Percentiles rank a stretch among this genome's conserved stretches.
Conservation (phyloP, 441 rosid species). For the Mallotus japonicus region DNA sequence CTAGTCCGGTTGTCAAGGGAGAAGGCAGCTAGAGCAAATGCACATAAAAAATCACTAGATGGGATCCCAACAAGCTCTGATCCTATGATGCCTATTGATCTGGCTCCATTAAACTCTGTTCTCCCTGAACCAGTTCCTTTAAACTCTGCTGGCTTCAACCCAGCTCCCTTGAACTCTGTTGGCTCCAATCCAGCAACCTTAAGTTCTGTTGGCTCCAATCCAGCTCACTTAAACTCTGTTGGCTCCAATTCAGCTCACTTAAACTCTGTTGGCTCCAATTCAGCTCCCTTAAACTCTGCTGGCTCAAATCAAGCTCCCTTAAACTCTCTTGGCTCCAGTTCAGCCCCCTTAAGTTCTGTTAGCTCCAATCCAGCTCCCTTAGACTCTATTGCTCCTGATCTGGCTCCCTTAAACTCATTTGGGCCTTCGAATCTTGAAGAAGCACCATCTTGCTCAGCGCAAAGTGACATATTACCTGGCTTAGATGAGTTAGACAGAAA, state of each 20-base stretch:
- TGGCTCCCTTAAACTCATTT: conserved; percentile 46
- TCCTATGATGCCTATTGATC: conserved; percentile 39
- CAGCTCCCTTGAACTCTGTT: conserved; percentile 54
- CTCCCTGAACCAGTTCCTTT: conserved; percentile 45
- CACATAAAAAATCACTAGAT: conserved; percentile 29
- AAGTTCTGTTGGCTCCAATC: not conserved
- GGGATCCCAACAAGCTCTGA: conserved; percentile 38
- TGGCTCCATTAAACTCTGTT: conserved; percentile 53
- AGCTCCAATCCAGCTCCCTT: conserved; percentile 43
- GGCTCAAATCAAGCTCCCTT: conserved; percentile 29
- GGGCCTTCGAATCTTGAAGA: conserved; percentile 51
- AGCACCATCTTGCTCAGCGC: conserved; percentile 50
- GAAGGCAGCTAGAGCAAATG: conserved; percentile 48
- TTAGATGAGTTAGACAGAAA: conserved; percentile 61
- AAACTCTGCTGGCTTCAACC: conserved; percentile 41
- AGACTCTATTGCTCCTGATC: conserved; percentile 28
- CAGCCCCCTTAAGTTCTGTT: conserved; percentile 50
- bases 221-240: not conserved
- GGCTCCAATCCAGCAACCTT: conserved; percentile 29
- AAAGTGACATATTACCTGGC: conserved; percentile 52
- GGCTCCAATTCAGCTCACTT: conserved; percentile 40
- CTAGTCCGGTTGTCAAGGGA: conserved; percentile 77
- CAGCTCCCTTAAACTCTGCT: conserved; percentile 53
- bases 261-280: conserved; percentile 41
- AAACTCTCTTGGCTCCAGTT: conserved; percentile 14